Conservation (phyloP, 139 green algal species). For the Chlamydomonas asymmetrica region DNA sequence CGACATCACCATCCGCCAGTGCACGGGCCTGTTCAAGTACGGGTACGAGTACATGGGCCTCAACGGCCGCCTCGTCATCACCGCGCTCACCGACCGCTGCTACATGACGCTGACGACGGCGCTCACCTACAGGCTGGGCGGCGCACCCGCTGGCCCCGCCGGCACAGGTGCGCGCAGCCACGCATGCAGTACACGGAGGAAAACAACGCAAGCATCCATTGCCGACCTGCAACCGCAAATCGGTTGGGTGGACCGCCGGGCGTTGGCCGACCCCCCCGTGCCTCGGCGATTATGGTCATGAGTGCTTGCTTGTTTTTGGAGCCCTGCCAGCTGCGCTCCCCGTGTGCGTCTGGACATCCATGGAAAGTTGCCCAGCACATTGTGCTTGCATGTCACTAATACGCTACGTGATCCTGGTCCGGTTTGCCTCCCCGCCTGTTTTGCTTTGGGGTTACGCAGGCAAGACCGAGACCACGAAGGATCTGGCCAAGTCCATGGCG, state of each 20-base stretch:
- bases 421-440: no score
- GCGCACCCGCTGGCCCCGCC: conserved; percentile 75
- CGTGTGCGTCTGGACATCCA: no score
- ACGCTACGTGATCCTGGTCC: no score
- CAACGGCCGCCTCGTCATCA: conserved; percentile 86
- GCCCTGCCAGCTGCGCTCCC: no score
- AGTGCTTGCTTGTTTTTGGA: no score
- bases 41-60: conserved; percentile 88
- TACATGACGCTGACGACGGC: conserved; percentile 89
- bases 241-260: no score
- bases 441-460: conserved; percentile 39
- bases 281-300: no score
- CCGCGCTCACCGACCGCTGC: conserved; percentile 81
- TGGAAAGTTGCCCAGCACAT: no score
- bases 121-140: conserved; percentile 78
- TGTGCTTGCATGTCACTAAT: no score
- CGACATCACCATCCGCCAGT: conserved; percentile 84
- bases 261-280: no score
- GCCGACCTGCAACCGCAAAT: no score
- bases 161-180: conserved; percentile 59
- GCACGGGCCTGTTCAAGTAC: conserved; percentile 75
- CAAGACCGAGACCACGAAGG: conserved; percentile 84
- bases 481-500: conserved; percentile 81
- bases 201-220: no score
- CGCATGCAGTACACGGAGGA: neutral